Percentiles rank a stretch among this genome's conserved stretches.
Evolutionary conservation across 1,139 yeast genomes (phyloP).

Genomic region (Candida anutae): DNA sequence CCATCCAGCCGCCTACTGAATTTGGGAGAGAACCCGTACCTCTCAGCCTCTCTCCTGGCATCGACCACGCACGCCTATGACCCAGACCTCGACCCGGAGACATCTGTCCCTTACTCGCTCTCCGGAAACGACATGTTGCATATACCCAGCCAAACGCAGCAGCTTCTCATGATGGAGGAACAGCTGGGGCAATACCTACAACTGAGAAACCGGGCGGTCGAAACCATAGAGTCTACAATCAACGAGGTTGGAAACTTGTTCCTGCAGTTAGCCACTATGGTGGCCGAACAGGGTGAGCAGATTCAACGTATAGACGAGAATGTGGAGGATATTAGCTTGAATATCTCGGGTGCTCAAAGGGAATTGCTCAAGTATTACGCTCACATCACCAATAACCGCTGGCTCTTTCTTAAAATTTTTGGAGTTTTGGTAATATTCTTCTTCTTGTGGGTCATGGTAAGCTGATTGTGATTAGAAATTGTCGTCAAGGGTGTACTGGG

Average conservation of each 20-base stretch:
- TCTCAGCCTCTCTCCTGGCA: slow-evolving; percentile 13
- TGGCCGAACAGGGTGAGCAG: slow-evolving; percentile 93
- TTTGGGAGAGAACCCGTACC: slow-evolving; percentile 38
- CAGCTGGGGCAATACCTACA: slow-evolving; percentile 69
- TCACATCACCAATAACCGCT: slow-evolving; percentile 79
- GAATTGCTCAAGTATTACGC: slow-evolving; percentile 87
- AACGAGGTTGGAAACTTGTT: slow-evolving; percentile 94
- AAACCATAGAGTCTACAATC: slow-evolving; percentile 90
- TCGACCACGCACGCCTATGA: slow-evolving; percentile 20
- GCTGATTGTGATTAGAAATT: too few species aligned
- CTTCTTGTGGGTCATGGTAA: slow-evolving; percentile 71
- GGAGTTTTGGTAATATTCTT: slow-evolving; percentile 78
- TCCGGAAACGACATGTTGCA: slow-evolving; percentile 42
- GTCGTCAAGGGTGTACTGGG: too few species aligned
- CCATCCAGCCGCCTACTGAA: slow-evolving; percentile 19
- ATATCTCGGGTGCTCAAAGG: slow-evolving; percentile 89
- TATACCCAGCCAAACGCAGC: slow-evolving; percentile 72
- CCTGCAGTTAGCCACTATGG: slow-evolving; percentile 95
- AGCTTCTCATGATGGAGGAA: slow-evolving; percentile 67
- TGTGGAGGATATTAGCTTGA: slow-evolving; percentile 86
- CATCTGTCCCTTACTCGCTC: slow-evolving; percentile 13
- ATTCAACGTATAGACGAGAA: slow-evolving; percentile 93
- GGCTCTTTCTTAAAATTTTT: slow-evolving; percentile 86
- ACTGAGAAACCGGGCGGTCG: slow-evolving; percentile 85
- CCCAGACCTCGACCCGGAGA: slow-evolving; percentile 28